phyloP scores from a whole-genome alignment of 2,329 filamentous ascomycete genomes.

The Clarireedia monteithiana region DNA sequence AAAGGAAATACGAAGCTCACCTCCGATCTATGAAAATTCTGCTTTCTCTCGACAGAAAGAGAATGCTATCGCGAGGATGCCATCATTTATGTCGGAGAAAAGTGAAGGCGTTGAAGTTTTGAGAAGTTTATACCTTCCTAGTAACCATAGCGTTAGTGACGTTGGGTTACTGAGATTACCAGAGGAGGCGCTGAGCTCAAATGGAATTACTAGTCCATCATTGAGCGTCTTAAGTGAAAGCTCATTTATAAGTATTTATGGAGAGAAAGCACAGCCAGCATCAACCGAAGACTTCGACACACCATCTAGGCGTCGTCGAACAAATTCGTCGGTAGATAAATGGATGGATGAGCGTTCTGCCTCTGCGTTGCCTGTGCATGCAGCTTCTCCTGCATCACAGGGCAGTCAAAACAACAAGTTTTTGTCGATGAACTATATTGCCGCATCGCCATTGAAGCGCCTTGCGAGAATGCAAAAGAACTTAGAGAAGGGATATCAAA shows the following conservation, averaged over 20 bases:
- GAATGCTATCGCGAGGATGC: constrained; percentile 47
- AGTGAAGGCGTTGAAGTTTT: constrained; percentile 54
- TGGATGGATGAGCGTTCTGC: constrained; percentile 27
- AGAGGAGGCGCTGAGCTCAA: constrained; percentile 29
- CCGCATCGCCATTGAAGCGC: constrained; percentile 45
- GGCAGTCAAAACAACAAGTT: constrained; percentile 29
- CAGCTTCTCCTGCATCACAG: constrained; percentile 6
- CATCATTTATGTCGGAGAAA: constrained; percentile 55
- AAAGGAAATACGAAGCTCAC: constrained; percentile 21
- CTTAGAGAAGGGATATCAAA: constrained; percentile 15
- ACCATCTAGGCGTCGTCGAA: constrained; percentile 15
- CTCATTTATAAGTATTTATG: constrained; percentile 59
- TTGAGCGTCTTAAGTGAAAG: constrained; percentile 60
- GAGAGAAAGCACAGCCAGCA: constrained; percentile 31
- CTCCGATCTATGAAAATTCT: constrained; percentile 14
- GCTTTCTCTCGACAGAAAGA: background rate
- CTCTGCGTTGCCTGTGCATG: constrained; percentile 9
- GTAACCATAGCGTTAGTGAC: constrained; percentile 35
- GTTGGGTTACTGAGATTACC: constrained; percentile 42
- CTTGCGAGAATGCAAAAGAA: constrained; percentile 37
- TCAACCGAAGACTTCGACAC: constrained; percentile 11
- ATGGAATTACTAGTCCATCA: constrained; percentile 46
- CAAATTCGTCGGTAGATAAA: constrained; percentile 23
- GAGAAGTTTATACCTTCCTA: constrained; percentile 46
- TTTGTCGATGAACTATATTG: constrained; percentile 39